Conservation (phyloP, 192 early-diverging fungal species). For the Coemansia reversa region DNA sequence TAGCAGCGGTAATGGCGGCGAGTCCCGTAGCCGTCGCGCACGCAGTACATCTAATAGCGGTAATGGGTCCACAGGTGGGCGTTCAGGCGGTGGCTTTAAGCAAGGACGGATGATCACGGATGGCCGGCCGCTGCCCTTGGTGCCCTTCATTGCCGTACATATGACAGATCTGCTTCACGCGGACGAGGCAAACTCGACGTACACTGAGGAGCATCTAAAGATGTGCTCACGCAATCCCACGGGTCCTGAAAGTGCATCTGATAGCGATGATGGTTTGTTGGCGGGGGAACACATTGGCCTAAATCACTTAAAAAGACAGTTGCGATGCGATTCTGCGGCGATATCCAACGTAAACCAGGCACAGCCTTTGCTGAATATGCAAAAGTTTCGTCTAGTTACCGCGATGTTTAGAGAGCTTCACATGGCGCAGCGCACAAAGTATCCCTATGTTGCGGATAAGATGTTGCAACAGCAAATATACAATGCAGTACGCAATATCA, state of each 20-base stretch:
- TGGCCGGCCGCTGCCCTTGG: constrained; percentile 43
- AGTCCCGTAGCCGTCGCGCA: constrained; percentile 35
- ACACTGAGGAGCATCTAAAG: constrained; percentile 54
- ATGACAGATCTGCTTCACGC: constrained; percentile 57
- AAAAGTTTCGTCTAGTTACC: constrained; percentile 55
- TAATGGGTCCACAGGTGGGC: constrained; percentile 29
- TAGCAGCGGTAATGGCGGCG: constrained; percentile 14
- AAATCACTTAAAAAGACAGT: neutral
- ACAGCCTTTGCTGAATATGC: constrained; percentile 55
- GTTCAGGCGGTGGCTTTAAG: constrained; percentile 19
- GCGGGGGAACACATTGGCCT: neutral
- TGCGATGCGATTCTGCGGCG: constrained; percentile 37
- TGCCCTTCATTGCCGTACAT: constrained; percentile 57
- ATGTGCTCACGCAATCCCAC: constrained; percentile 46
- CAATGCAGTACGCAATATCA: constrained; percentile 52
- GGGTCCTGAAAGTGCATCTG: constrained; percentile 4
- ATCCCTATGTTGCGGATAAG: constrained; percentile 50
- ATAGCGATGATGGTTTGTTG: neutral
- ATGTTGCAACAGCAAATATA: constrained; percentile 55
- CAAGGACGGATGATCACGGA: constrained; percentile 42
- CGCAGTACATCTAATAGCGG: constrained; percentile 45
- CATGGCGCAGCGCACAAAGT: constrained; percentile 53
- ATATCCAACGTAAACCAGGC: constrained; percentile 47
- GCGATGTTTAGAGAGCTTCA: constrained; percentile 56
- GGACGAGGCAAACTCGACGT: constrained; percentile 56